Conservation (phyloP, 129 eudicot genomes). For the Artemisia tridentata region DNA sequence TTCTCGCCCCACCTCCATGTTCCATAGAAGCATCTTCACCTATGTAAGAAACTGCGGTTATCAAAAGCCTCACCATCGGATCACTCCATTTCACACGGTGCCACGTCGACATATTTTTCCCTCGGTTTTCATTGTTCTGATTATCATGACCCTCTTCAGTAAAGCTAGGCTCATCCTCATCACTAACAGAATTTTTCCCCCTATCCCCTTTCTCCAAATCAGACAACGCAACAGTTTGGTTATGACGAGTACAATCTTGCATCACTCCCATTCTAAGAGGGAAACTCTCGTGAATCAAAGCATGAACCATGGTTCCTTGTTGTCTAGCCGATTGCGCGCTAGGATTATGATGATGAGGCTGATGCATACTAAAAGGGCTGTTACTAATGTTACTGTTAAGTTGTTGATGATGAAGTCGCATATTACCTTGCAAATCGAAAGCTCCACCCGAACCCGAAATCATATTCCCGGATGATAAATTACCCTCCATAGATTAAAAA, state of each 20-base stretch:
- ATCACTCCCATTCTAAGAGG: slow-evolving; percentile 53
- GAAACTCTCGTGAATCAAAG: slow-evolving; percentile 49
- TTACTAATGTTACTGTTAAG: slow-evolving; percentile 25
- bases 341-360: slow-evolving; percentile 28
- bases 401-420: slow-evolving; percentile 53
- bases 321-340: slow-evolving; percentile 42
- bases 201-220: slow-evolving; percentile 51
- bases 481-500: slow-evolving; percentile 56
- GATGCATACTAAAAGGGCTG: slow-evolving; percentile 41
- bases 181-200: slow-evolving; percentile 55
- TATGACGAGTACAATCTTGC: slow-evolving; percentile 51
- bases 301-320: slow-evolving; percentile 52
- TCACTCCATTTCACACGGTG: slow-evolving; percentile 97
- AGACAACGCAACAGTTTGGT: slow-evolving; percentile 34
- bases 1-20: slow-evolving; percentile 47
- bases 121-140: slow-evolving; percentile 29
- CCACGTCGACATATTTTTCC: slow-evolving; percentile 67
- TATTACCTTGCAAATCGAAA: slow-evolving; percentile 65
- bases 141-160: slow-evolving; percentile 38
- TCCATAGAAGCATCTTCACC: slow-evolving; percentile 67
- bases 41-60: slow-evolving; percentile 87
- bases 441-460: slow-evolving; percentile 41
- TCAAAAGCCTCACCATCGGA: slow-evolving; percentile 73
- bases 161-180: slow-evolving; percentile 67
- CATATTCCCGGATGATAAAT: slow-evolving; percentile 56